Evolutionary conservation across 345 rosid genomes (phyloP).

Genomic region (Gynandropsis gynandra): DNA sequence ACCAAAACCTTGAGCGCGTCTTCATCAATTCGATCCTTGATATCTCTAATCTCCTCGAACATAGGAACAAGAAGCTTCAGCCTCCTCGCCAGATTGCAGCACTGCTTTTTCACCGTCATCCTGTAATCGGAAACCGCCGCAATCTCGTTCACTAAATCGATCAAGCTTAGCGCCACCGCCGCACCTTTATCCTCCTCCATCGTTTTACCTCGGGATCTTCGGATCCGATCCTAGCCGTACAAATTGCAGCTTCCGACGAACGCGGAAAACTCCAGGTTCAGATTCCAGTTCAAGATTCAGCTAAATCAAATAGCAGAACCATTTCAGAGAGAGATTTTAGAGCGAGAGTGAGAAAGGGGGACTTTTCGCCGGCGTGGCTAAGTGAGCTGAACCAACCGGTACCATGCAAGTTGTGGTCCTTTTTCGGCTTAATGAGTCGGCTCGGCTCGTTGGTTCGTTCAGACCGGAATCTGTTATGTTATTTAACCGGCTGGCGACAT

Average conservation of each 20-base stretch:
- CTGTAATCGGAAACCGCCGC: conserved; percentile 51
- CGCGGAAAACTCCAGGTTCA: conserved; percentile 1
- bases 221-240: conserved; percentile 19
- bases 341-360: conserved; percentile 19
- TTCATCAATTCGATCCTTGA: conserved; percentile 46
- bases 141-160: conserved; percentile 63
- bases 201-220: background rate
- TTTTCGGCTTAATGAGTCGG: no score
- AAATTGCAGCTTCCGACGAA: background rate
- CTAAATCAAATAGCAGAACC: conserved; percentile 16
- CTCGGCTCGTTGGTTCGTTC: no score
- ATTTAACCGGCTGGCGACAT: no score
- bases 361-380: conserved; percentile 25
- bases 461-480: no score
- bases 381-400: background rate
- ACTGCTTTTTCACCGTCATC: conserved; percentile 62
- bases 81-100: conserved; percentile 66
- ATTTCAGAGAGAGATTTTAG: conserved; percentile 19
- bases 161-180: conserved; percentile 40
- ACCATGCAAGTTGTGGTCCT: no score
- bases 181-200: conserved; percentile 54
- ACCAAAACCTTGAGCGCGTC: conserved; percentile 38
- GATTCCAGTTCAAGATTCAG: conserved; percentile 15
- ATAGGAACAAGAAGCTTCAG: conserved; percentile 72
- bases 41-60: conserved; percentile 76